Percentiles rank a stretch among this genome's conserved stretches.
Evolutionary conservation across 2,329 filamentous ascomycete species (phyloP).

Genomic region (Claviceps monticola): DNA sequence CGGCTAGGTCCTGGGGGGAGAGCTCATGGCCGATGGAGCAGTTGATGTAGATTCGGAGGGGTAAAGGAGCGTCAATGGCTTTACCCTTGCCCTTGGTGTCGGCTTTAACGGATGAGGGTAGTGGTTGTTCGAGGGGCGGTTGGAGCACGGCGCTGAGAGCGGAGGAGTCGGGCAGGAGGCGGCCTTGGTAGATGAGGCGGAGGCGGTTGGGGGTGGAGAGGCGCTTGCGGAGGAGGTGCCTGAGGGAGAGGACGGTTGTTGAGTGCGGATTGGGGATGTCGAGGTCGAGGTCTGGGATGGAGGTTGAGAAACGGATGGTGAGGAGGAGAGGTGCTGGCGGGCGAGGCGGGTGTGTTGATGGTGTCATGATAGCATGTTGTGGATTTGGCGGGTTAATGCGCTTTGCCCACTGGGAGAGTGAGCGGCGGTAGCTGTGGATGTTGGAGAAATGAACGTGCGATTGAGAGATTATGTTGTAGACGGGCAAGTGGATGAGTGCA

Average conservation of each 20-base stretch:
- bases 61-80: conserved; percentile 23
- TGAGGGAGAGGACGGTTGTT: conserved; percentile 66
- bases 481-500: neutral
- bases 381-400: neutral
- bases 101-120: conserved; percentile 17
- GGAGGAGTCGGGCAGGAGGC: conserved; percentile 62
- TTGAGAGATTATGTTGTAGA: no score
- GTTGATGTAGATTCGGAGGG: conserved; percentile 65
- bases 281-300: conserved; percentile 70
- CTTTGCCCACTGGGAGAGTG: neutral
- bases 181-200: conserved; percentile 81
- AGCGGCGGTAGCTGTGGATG: no score
- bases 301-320: conserved; percentile 80
- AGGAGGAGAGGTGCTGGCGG: conserved; percentile 41
- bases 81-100: conserved; percentile 41
- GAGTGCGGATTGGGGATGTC: conserved; percentile 53
- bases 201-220: conserved; percentile 59
- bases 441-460: neutral
- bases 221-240: conserved; percentile 63
- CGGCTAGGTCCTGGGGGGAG: conserved; percentile 51
- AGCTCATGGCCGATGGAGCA: conserved; percentile 78
- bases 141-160: conserved; percentile 56
- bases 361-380: conserved; percentile 7
- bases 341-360: conserved; percentile 8
- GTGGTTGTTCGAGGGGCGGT: conserved; percentile 44